phyloP scores from a whole-genome alignment of 768 basidiomycete species.

The Termitomyces bulborhizus region DNA sequence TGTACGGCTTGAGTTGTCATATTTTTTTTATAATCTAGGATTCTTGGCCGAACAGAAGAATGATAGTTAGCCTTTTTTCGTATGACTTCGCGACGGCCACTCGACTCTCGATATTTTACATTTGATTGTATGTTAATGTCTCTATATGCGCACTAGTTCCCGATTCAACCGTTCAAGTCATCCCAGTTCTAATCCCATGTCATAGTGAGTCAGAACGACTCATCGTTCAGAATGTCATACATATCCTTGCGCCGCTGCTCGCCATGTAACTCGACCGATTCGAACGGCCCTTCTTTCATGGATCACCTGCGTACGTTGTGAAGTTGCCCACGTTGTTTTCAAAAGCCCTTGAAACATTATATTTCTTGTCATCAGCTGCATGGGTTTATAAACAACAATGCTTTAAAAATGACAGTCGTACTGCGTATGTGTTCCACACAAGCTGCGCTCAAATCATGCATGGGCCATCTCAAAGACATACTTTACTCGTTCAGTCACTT shows the following conservation, averaged over 20 bases:
- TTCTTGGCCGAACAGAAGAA: neutral
- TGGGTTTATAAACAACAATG: neutral
- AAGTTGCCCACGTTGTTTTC: neutral
- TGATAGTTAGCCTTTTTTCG: neutral
- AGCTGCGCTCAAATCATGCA: neutral
- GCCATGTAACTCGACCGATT: neutral
- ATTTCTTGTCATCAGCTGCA: neutral
- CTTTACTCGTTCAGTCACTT: too few species aligned
- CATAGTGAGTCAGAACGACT: neutral
- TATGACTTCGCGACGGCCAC: neutral
- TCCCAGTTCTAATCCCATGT: neutral
- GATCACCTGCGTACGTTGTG: neutral
- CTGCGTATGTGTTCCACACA: neutral
- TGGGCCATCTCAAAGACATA: neutral
- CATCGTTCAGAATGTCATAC: neutral
- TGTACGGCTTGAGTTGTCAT: neutral
- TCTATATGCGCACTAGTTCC: neutral
- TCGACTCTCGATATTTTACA: neutral
- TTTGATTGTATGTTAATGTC: neutral
- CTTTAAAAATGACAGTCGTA: neutral
- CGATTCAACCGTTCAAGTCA: neutral
- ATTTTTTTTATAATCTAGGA: too few species aligned
- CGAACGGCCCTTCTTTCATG: neutral
- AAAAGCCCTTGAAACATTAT: neutral
- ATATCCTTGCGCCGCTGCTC: constrained; percentile 1